Conservation (phyloP, 371 early-diverging fungal species). For the Mortierella sp. region DNA sequence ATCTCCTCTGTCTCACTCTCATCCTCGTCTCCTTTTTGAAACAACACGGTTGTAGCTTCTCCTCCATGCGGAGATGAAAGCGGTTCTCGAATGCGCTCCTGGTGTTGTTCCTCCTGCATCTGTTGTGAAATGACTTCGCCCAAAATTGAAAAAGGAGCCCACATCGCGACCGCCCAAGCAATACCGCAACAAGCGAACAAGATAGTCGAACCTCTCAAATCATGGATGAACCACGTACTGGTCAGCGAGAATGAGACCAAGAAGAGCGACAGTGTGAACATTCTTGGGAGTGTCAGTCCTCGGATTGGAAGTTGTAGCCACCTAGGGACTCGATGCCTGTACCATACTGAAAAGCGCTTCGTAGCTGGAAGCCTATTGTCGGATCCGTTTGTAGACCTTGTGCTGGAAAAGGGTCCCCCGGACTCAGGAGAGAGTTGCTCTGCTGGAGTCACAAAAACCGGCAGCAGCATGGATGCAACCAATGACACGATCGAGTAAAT, state of each 20-base stretch:
- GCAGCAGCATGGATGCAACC: conserved; percentile 77
- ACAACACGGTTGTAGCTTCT: conserved; percentile 18
- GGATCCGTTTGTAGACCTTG: neutral
- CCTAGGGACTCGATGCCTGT: neutral
- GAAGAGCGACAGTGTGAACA: conserved; percentile 77
- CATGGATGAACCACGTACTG: conserved; percentile 66
- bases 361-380: conserved; percentile 1
- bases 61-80: neutral
- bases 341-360: conserved; percentile 11
- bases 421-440: conserved; percentile 8
- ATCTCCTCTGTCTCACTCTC: conserved; percentile 48
- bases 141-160: conserved; percentile 93
- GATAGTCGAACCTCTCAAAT: conserved; percentile 64
- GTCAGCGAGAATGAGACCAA: conserved; percentile 78
- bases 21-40: conserved; percentile 31
- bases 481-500: conserved; percentile 83
- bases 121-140: conserved; percentile 81
- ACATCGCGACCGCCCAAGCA: conserved; percentile 90
- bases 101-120: conserved; percentile 44
- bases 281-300: conserved; percentile 66
- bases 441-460: conserved; percentile 59
- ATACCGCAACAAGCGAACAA: conserved; percentile 83
- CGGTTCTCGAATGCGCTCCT: conserved; percentile 27
- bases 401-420: conserved; percentile 23
- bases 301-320: conserved; percentile 39